phyloP scores from a whole-genome alignment of 2,329 filamentous ascomycete species.

The Cercospora canescens region DNA sequence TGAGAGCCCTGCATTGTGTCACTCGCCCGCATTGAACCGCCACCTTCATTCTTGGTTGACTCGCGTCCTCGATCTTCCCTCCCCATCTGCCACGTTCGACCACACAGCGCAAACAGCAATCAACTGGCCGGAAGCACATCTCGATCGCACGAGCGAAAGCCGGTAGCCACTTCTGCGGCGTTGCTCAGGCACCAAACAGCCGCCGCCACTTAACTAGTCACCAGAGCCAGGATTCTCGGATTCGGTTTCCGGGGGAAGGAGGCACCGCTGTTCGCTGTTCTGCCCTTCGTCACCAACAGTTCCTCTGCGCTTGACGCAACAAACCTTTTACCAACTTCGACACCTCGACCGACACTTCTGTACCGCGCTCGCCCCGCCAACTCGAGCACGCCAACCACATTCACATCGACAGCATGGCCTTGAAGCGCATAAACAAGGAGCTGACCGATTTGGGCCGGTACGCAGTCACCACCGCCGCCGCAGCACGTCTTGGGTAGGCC shows the following conservation, averaged over 20 bases:
- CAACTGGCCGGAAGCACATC: background rate
- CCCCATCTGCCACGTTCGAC: background rate
- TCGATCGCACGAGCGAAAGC: background rate
- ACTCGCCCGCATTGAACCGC: background rate
- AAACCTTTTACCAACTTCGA: conserved; percentile 9
- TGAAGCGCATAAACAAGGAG: conserved; percentile 92
- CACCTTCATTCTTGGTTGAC: background rate
- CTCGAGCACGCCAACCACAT: conserved; percentile 4
- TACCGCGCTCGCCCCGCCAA: background rate
- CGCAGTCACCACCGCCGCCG: conserved; percentile 28
- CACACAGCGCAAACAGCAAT: background rate
- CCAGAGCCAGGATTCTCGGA: background rate
- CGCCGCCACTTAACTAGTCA: background rate
- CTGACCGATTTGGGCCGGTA: conserved; percentile 86
- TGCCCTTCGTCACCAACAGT: conserved; percentile 14
- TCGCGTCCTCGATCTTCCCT: background rate
- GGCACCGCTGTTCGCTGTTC: conserved; percentile 3
- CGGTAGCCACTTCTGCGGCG: conserved; percentile 1
- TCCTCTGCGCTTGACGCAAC: conserved; percentile 14
- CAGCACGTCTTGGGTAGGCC: background rate
- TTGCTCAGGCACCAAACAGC: conserved; percentile 2
- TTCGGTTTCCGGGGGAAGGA: background rate
- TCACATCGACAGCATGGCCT: conserved; percentile 61
- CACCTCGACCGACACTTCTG: conserved; percentile 1
- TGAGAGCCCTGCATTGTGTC: conserved; percentile 3